Conservation (phyloP, 2,329 filamentous ascomycete species). For the Ophiocordyceps robertsii region DNA sequence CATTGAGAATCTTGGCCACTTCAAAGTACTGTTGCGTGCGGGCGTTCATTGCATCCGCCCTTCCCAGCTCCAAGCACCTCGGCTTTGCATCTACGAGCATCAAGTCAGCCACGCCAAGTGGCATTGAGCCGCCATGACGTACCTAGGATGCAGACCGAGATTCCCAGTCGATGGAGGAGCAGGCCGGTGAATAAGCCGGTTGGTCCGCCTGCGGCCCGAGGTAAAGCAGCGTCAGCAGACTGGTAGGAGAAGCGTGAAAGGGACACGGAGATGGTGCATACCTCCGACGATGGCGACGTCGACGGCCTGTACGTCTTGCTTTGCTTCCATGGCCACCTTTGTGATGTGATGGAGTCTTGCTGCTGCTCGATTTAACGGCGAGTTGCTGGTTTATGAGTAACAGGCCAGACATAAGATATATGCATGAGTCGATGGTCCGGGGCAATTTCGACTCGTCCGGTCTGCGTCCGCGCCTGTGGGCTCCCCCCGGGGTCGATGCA, state of each 20-base stretch:
- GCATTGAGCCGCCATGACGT: constrained; percentile 1
- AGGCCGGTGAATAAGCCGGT: constrained; percentile 31
- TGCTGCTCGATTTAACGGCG: too few species aligned
- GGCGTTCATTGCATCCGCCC: constrained; percentile 34
- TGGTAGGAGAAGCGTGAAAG: too few species aligned
- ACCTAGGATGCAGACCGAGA: constrained; percentile 26
- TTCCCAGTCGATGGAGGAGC: constrained; percentile 25
- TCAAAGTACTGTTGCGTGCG: constrained; percentile 34
- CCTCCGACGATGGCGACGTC: constrained; percentile 25
- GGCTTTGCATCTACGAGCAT: constrained; percentile 22
- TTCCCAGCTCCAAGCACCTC: constrained; percentile 23
- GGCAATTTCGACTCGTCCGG: too few species aligned
- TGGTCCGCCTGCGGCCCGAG: constrained; percentile 21
- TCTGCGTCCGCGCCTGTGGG: too few species aligned
- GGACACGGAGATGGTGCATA: constrained; percentile 4
- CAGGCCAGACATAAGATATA: too few species aligned
- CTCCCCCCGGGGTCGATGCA: too few species aligned
- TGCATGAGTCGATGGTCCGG: too few species aligned
- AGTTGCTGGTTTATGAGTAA: too few species aligned
- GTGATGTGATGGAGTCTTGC: neutral
- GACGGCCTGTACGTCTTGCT: constrained; percentile 8
- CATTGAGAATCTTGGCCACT: constrained; percentile 26
- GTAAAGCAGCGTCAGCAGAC: neutral
- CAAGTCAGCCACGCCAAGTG: neutral
- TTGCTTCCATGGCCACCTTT: neutral